These are phyloP conservation scores for Leccinellum rugosiceps DNA, from an alignment of 768 basidiomycete genomes.

Conservation along the genomic window DNA sequence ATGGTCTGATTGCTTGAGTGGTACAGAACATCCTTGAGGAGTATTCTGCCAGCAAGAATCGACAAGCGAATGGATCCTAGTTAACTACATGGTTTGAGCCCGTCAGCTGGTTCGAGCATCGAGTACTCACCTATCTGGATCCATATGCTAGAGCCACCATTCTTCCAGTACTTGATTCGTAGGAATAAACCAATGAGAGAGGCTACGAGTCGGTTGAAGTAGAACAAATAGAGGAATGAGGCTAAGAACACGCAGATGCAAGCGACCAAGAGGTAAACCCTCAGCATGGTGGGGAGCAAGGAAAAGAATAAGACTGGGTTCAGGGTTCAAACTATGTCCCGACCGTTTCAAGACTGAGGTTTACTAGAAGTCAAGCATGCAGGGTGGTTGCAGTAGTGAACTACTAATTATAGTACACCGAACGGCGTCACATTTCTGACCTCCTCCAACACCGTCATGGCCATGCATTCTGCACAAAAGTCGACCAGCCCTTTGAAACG, in stretches of 20 bases:
- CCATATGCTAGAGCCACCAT: constrained; percentile 74
- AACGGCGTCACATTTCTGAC: no score
- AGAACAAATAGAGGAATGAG: constrained; percentile 79
- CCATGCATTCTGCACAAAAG: constrained; percentile 28
- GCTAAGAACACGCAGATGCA: constrained; percentile 55
- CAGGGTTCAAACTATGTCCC: not conserved
- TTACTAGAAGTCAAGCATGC: constrained; percentile 4
- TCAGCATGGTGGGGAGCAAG: constrained; percentile 43
- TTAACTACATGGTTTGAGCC: constrained; percentile 1
- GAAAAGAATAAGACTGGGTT: not conserved
- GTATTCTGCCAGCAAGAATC: constrained; percentile 78
- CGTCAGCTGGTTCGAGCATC: not conserved
- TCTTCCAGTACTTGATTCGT: constrained; percentile 76
- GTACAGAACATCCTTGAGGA: constrained; percentile 85
- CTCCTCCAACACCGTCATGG: not conserved
- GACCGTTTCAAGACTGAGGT: not conserved
- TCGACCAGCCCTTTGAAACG: constrained; percentile 50
- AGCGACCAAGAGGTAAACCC: constrained; percentile 56
- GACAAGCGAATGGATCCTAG: constrained; percentile 92
- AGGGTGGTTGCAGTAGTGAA: not conserved
- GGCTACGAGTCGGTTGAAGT: constrained; percentile 84
- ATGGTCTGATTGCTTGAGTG: constrained; percentile 92
- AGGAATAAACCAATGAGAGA: constrained; percentile 61
- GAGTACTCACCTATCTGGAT: constrained; percentile 66
- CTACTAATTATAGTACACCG: not conserved